Percentiles rank a stretch among this genome's conserved stretches.
Evolutionary conservation across 2,329 filamentous ascomycete genomes (phyloP).

Genomic region (Cladosporium sp.): DNA sequence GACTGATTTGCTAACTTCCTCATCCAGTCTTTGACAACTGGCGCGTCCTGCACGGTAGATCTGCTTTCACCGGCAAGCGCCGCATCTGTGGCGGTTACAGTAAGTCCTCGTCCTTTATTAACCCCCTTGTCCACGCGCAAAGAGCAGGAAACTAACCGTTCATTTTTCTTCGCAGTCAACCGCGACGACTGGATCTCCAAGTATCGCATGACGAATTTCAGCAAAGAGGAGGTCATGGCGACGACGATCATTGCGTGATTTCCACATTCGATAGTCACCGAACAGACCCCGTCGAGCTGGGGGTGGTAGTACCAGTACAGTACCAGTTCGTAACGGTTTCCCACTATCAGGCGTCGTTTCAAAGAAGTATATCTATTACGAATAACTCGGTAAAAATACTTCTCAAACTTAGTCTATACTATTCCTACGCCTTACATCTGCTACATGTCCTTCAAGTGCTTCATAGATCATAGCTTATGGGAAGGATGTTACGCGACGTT

Average conservation of each 20-base stretch:
- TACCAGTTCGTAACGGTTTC: too few relatives aligned
- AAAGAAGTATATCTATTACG: too few relatives aligned
- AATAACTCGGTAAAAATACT: too few relatives aligned
- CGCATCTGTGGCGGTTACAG: conserved; percentile 89
- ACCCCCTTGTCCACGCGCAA: not conserved
- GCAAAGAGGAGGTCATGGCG: conserved; percentile 25
- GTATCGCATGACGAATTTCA: conserved; percentile 66
- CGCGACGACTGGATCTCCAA: conserved; percentile 76
- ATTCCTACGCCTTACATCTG: too few relatives aligned
- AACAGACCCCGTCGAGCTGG: too few relatives aligned
- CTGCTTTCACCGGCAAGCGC: conserved; percentile 74
- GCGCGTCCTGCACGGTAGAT: conserved; percentile 84
- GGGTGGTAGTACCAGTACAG: too few relatives aligned
- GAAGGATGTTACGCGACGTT: too few relatives aligned
- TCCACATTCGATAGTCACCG: not conserved
- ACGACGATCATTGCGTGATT: conserved; percentile 31
- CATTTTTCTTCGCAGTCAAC: conserved; percentile 51
- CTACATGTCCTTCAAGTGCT: too few relatives aligned
- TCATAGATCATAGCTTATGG: too few relatives aligned
- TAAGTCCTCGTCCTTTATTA: conserved; percentile 48
- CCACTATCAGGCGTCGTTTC: too few relatives aligned
- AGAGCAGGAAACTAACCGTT: not conserved
- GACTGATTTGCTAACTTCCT: not conserved
- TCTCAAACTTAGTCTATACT: too few relatives aligned
- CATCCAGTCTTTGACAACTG: conserved; percentile 85